Base-by-base conservation (phyloP, 2,329 filamentous ascomycete genomes). In the Beauveria brongniartii region DNA sequence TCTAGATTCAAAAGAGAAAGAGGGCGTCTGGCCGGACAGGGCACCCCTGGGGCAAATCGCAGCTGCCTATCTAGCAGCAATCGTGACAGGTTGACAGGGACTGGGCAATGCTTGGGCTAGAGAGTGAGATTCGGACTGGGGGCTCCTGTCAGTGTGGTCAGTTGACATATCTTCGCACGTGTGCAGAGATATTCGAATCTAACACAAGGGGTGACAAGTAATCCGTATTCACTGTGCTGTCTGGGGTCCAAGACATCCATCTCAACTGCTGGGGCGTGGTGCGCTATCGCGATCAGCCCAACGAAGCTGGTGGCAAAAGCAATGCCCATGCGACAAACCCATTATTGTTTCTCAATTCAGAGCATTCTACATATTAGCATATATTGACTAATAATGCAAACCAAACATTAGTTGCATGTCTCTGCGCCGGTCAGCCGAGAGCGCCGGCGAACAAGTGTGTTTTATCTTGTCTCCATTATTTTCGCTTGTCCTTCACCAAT, bases 31-130 rank as follows among this genome's bases (percentile, higher is more conserved):
- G 18, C 47, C 9, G 9, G 46, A 50, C 44, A 46, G 44, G 55
- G 34, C 37, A 59, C 34, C 56, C 56, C 56, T 52, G 55, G 34
- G 46, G 55, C 18, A 51, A 51, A 59, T 59, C 56, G 46, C 40
- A 28, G 40, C 47, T 44, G 37, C 30, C 46, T 34, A 50, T 50
- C 56, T 52, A 47, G 34, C 46, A 58, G 46, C 37, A 50, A 58
- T 51, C 46, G 55, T 43, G 44, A 18, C 54, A 56, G 12, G 12
- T 14, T 37, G 34, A 37, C 34, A 5, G 43, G 54, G 55, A 48
- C 28, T 20, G 52, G 22, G 43, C 18, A 22, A 24, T 43, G 43
- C 54, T 56, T 56, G 54, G 54, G 41, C 43, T 20, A 28, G 34
- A 40, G 43, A 20, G 54, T 26, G n/a, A 56, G 7, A 18, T 37